These are phyloP conservation scores for Pseudogymnoascus sp. DNA, from an alignment of 2,329 filamentous ascomycete genomes.

Conservation along the genomic window DNA sequence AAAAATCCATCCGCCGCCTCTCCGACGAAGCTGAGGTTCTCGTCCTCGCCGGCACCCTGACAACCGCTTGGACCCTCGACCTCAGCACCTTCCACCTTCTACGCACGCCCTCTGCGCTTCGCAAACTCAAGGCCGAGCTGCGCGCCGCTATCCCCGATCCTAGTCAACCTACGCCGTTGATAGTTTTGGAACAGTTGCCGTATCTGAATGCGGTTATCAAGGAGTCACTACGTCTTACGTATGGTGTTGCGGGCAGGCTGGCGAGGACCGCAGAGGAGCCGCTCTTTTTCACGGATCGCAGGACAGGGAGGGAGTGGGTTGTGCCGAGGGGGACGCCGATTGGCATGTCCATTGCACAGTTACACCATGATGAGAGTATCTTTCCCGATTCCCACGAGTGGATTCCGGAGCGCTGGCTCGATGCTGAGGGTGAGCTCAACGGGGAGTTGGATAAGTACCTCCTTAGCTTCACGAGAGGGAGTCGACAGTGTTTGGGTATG, in stretches of 20 bases:
- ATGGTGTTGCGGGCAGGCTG: constrained; percentile 27
- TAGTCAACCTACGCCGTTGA: constrained; percentile 11
- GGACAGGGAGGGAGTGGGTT: constrained; percentile 13
- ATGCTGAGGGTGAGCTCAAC: constrained; percentile 19
- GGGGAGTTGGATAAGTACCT: constrained; percentile 32
- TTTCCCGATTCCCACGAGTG: constrained; percentile 34
- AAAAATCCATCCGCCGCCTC: not conserved
- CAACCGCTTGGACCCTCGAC: constrained; percentile 30
- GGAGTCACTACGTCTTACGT: constrained; percentile 29
- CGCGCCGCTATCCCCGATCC: constrained; percentile 15
- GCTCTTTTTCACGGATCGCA: constrained; percentile 16
- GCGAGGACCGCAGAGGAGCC: constrained; percentile 22
- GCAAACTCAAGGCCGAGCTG: constrained; percentile 31
- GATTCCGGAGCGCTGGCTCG: constrained; percentile 35
- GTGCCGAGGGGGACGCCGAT: constrained; percentile 30
- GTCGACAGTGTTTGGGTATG: constrained; percentile 35
- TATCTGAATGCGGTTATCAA: constrained; percentile 30
- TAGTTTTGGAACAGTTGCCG: constrained; percentile 23
- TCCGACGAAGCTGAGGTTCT: constrained; percentile 16
- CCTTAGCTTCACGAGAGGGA: constrained; percentile 36
- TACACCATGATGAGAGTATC: constrained; percentile 34
- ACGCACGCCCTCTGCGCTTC: constrained; percentile 26
- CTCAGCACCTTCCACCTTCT: constrained; percentile 32
- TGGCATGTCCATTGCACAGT: constrained; percentile 32
- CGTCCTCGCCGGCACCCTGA: constrained; percentile 32